Evolutionary conservation across 148 eudicot species (phyloP).

Genomic region (Hydrangea macrophylla): DNA sequence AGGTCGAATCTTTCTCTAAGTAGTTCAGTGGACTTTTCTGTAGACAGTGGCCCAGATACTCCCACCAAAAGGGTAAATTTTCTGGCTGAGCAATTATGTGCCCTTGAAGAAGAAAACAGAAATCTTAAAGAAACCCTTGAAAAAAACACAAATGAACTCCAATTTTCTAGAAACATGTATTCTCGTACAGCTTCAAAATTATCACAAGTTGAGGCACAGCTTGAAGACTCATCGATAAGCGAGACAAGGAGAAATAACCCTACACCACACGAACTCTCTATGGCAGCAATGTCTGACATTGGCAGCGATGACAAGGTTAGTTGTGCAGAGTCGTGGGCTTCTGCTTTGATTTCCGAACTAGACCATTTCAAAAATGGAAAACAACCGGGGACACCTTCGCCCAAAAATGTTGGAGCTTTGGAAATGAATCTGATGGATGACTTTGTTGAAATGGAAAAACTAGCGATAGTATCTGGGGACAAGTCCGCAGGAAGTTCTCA

Average conservation of each 20-base stretch:
- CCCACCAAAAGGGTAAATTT: slow-evolving; percentile 42
- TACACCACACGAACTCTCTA: slow-evolving; percentile 32
- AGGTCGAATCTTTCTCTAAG: slow-evolving; percentile 37
- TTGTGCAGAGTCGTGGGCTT: slow-evolving; percentile 63
- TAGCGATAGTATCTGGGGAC: slow-evolving; percentile 64
- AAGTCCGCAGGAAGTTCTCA: slow-evolving; percentile 37
- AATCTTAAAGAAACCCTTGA: slow-evolving; percentile 48
- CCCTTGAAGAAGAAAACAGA: slow-evolving; percentile 74
- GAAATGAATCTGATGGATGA: slow-evolving; percentile 92
- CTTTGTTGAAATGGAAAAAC: slow-evolving; percentile 93
- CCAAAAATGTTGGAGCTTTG: slow-evolving; percentile 43
- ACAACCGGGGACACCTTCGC: slow-evolving; percentile 33
- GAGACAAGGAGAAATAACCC: slow-evolving; percentile 16
- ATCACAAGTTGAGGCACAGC: slow-evolving; percentile 44
- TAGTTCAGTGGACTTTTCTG: slow-evolving; percentile 34
- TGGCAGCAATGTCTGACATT: slow-evolving; percentile 55
- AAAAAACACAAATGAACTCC: slow-evolving; percentile 51
- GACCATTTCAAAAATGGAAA: slow-evolving; percentile 50
- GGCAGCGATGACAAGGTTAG: slow-evolving; percentile 79
- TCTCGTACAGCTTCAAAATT: slow-evolving; percentile 38
- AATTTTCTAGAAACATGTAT: slow-evolving; percentile 36
- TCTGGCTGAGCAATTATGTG: slow-evolving; percentile 47
- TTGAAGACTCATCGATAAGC: slow-evolving; percentile 36
- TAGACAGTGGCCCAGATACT: slow-evolving; percentile 37
- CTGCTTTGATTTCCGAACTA: slow-evolving; percentile 56